Evolutionary conservation across 2,329 filamentous ascomycete genomes (phyloP), one percentile per base, ranked within the genome.

Genomic region (Fusarium bulbicola): DNA sequence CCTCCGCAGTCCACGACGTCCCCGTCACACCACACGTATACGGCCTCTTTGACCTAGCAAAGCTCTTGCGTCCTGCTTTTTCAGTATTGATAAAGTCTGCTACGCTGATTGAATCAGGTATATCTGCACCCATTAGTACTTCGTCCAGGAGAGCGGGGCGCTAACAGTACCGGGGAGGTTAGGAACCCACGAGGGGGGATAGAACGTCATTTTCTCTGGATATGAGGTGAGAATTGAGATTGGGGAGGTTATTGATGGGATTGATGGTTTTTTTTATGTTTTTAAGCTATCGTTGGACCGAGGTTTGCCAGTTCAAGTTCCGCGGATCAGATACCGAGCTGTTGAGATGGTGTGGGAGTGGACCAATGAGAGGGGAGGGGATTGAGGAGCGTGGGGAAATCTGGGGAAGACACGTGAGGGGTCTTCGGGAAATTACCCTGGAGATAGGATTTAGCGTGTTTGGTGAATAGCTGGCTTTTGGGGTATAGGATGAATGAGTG

Each of bases 21-120:
- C 93, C 93, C 0, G 90, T 91, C 28, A 95, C 74, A 28, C 92
- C 94, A 75, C 93, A 95, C 26, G 92, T 94, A 81, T 92, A 97
- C 1, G 93, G 92, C 62, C 91, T 88, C 52, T 85, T 85, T 14
- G 93, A 92, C 67, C 88, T 84, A n/a, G 87, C 85, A 9, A 93
- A 82, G 5, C 92, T 85, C 58, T 84, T 82, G 46, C 45, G 18
- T 1, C 64, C 93, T 68, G 21, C 73, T 47, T 59, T n/a, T 2
- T 77, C 89, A 87, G 57, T 87, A 81, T 78, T 95, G 84, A 97
- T 91, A 81, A 97, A 97, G 56, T 95, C 90, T 74, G 87, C 87
- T 62, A 97, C 87, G 3, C 93, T 87, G 46, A 73, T 61, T 12
- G 70, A 71, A 36, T 74, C 70, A 15, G 70, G 70, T 11, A 74